Conservation (phyloP, 805 yeast species). For the Metschnikowia baotianmanensis region DNA sequence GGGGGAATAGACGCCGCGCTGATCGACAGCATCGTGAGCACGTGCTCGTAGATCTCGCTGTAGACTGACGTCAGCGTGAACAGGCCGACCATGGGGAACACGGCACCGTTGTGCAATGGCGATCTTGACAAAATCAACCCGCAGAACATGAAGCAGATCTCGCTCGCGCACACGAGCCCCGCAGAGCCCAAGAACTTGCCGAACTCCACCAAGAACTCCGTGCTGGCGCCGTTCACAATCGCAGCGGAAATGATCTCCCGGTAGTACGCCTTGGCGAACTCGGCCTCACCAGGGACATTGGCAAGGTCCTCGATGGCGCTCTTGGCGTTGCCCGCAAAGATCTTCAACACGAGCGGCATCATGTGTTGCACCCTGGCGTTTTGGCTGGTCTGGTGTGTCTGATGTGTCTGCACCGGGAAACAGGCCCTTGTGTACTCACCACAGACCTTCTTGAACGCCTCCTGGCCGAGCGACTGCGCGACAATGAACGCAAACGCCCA, state of each 20-base stretch:
- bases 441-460: constrained; percentile 56
- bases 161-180: constrained; percentile 37
- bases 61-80: constrained; percentile 37
- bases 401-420: constrained; percentile 40
- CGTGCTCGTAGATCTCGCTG: constrained; percentile 70
- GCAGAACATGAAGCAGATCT: constrained; percentile 46
- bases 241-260: constrained; percentile 43
- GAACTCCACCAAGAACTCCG: constrained; percentile 49
- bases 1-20: constrained; percentile 32
- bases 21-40: constrained; percentile 25
- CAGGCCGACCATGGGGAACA: constrained; percentile 42
- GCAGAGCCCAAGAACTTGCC: constrained; percentile 44
- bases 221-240: constrained; percentile 31
- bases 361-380: constrained; percentile 38
- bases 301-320: constrained; percentile 51
- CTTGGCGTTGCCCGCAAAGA: constrained; percentile 59
- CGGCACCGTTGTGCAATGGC: constrained; percentile 25
- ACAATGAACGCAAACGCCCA: constrained; percentile 78
- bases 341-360: constrained; percentile 59
- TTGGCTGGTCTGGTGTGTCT: no score
- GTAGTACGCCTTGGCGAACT: constrained; percentile 55
- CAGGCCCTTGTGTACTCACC: constrained; percentile 53
- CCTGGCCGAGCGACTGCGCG: constrained; percentile 63
- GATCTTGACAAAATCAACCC: constrained; percentile 41
- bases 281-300: constrained; percentile 38